A percentile compares a stretch with the other conserved stretches of the same genome.
Conservation (phyloP, 2,329 filamentous ascomycete genomes). For the Aspergillus ruber region DNA sequence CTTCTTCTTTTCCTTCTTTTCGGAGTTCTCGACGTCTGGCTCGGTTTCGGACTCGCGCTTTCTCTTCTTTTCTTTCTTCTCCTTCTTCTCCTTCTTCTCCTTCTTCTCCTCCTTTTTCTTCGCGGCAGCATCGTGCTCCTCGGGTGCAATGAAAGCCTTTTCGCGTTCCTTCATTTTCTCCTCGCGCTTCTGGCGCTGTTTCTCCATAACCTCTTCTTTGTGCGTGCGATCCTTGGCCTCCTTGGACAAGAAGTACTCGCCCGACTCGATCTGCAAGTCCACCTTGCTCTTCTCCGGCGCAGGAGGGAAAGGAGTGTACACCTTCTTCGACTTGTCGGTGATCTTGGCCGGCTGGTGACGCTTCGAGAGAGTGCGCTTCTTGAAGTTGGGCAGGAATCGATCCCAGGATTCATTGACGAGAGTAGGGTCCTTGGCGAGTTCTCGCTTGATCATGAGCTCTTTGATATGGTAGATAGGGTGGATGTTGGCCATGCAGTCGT, state of each 20-base stretch:
- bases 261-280: slow-evolving; percentile 93
- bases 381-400: slow-evolving; percentile 93
- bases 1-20: slow-evolving; percentile 59
- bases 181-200: slow-evolving; percentile 79
- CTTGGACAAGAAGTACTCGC: slow-evolving; percentile 94
- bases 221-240: slow-evolving; percentile 80
- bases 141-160: slow-evolving; percentile 79
- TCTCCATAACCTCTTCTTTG: slow-evolving; percentile 73
- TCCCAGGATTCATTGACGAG: slow-evolving; percentile 89
- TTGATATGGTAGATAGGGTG: slow-evolving; percentile 92
- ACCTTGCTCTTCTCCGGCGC: slow-evolving; percentile 98
- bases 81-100: slow-evolving; percentile 37
- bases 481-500: slow-evolving; percentile 95
- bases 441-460: slow-evolving; percentile 87
- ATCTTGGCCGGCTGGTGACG: slow-evolving; percentile 75
- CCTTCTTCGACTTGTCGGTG: slow-evolving; percentile 88
- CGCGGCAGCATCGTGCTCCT: slow-evolving; percentile 58
- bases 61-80: slow-evolving; percentile 40
- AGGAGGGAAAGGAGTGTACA: slow-evolving; percentile 95
- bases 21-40: slow-evolving; percentile 24
- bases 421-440: slow-evolving; percentile 81
- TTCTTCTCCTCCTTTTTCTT: slow-evolving; percentile 41
- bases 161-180: slow-evolving; percentile 81
- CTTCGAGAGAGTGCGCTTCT: slow-evolving; percentile 83
- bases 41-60: slow-evolving; percentile 32